Conservation (phyloP, 805 yeast genomes). For the Saturnispora besseyi region DNA sequence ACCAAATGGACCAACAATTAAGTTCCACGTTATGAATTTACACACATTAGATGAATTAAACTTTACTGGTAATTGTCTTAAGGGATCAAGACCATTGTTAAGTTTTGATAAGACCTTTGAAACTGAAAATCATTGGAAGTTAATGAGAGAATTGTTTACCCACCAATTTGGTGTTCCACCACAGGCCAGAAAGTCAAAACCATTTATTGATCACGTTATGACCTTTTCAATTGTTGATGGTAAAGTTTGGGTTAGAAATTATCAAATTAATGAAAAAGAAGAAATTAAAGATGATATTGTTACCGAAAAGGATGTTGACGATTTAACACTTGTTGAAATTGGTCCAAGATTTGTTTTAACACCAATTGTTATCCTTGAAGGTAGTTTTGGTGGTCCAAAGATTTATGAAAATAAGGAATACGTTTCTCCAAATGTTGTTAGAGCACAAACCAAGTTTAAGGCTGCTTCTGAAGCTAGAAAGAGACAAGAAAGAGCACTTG, state of each 20-base stretch:
- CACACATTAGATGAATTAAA: slow-evolving; percentile 94
- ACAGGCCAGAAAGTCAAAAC: slow-evolving; percentile 81
- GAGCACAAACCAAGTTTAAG: slow-evolving; percentile 78
- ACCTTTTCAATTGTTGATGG: slow-evolving; percentile 87
- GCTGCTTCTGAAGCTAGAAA: slow-evolving; percentile 71
- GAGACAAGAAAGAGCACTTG: slow-evolving; percentile 71
- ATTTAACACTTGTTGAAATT: slow-evolving; percentile 78
- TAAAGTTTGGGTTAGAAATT: slow-evolving; percentile 92
- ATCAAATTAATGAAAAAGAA: slow-evolving; percentile 67
- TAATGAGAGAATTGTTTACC: slow-evolving; percentile 74
- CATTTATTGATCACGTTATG: slow-evolving; percentile 92
- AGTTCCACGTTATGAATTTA: slow-evolving; percentile 87
- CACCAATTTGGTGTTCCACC: slow-evolving; percentile 96
- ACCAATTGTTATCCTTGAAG: slow-evolving; percentile 83
- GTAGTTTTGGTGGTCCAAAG: slow-evolving; percentile 96
- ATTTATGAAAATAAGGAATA: slow-evolving; percentile 95
- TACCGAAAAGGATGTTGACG: slow-evolving; percentile 32
- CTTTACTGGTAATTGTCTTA: slow-evolving; percentile 92
- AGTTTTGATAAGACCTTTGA: slow-evolving; percentile 82
- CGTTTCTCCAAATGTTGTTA: slow-evolving; percentile 89
- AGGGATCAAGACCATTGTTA: slow-evolving; percentile 89
- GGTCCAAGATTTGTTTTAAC: slow-evolving; percentile 96
- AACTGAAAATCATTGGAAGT: slow-evolving; percentile 52
- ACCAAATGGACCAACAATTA: slow-evolving; percentile 95
- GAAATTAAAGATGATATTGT: slow-evolving; percentile 32